These are phyloP conservation scores for Tulasnella sp. DNA, from an alignment of 768 basidiomycete species.

Conservation along the genomic window DNA sequence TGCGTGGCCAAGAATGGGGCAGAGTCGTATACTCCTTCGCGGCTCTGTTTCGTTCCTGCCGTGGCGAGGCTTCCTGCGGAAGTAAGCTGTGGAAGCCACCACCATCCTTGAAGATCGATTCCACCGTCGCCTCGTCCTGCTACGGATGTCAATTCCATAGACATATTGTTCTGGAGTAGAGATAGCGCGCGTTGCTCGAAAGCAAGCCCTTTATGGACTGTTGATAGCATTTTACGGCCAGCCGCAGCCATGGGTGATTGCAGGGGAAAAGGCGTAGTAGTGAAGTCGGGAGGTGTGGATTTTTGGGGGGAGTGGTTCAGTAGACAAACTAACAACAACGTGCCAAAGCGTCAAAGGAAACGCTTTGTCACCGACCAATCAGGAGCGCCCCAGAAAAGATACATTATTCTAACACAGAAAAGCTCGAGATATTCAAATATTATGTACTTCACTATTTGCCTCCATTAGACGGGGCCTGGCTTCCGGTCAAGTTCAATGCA, in stretches of 20 bases:
- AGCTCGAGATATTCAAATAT: background rate
- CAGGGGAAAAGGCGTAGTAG: background rate
- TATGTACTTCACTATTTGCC: background rate
- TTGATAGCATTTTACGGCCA: slow-evolving; percentile 44
- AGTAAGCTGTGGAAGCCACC: slow-evolving; percentile 69
- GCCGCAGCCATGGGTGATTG: slow-evolving; percentile 4
- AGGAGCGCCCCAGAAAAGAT: background rate
- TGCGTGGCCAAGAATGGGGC: background rate
- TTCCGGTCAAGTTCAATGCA: background rate
- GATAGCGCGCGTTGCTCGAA: slow-evolving; percentile 73
- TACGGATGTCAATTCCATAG: slow-evolving; percentile 77
- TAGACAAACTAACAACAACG: slow-evolving; percentile 14
- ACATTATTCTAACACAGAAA: background rate
- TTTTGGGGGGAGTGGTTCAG: background rate
- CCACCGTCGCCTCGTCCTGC: slow-evolving; percentile 92
- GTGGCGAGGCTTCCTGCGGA: background rate
- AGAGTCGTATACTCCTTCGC: background rate
- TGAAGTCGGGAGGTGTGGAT: background rate
- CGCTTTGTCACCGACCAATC: background rate
- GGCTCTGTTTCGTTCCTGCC: background rate
- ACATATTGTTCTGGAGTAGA: slow-evolving; percentile 64
- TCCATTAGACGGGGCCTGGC: background rate
- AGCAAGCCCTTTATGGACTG: slow-evolving; percentile 67
- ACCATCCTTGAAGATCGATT: slow-evolving; percentile 88
- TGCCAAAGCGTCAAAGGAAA: background rate